Evolutionary conservation across 768 basidiomycete species (phyloP), one percentile per base, ranked within the genome.

Genomic region (Psilocybe subaeruginosa): DNA sequence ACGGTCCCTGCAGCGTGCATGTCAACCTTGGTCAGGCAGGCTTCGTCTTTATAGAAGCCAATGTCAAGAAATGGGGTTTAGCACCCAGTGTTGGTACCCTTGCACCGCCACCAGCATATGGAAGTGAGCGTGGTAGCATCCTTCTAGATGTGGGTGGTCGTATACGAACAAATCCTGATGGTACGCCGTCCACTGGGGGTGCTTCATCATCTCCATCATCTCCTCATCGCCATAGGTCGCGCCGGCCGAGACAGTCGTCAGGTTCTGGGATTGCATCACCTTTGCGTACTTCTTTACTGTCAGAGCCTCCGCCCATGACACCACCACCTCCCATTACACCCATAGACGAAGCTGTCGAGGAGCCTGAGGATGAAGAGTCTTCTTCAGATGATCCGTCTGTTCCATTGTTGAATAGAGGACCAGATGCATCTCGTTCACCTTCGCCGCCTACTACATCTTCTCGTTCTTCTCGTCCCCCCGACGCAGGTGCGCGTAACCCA

Each of bases 11-110:
- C 74, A 96, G 91, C 64, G 89, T 99, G 7, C 97, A 99, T 68
- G 93, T 98, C 70, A 99, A 99, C 73, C 85, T 99, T 12, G 97
- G 97, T 7, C 97, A 99, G 76, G 90, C 93, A 4, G 97, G 97
- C 4, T 99, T 99, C 72, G 97, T 99, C 41, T 99, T 97, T 68
- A 98, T 99, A 69, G 97, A 99, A 77, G 97, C 97, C 35, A 98
- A 99, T 71, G 97, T 99, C 64, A 99, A 99, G 84, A 99, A 98
- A 73, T 99, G 97, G 97, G 97, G 97, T 16, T 77, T 99, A 33
- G 97, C 97, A 35, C 97, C 97, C 7, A 97, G 95, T 72, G 90
- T 96, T 12, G 97, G 97, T 50, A 99, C 97, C 0, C 83, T 99
- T 8, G 97, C 97, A 1, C 97, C 97, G 14, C 97, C 97, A 30